Evolutionary conservation across 2,329 filamentous ascomycete species (phyloP).

Genomic region (Sphaerulina musiva): DNA sequence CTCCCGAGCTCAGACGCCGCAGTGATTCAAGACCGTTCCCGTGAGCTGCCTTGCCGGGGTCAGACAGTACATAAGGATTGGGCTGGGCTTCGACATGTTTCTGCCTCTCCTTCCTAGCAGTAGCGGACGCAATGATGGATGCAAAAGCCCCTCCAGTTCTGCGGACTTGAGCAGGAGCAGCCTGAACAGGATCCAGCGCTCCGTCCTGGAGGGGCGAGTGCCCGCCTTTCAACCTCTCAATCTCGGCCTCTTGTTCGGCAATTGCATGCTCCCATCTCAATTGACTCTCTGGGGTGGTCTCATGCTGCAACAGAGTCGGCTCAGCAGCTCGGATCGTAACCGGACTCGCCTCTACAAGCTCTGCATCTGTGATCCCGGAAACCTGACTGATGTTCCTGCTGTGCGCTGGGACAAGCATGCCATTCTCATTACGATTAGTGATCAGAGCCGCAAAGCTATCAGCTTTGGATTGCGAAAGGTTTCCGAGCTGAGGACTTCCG

Average conservation of each 20-base stretch:
- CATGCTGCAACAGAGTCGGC: slow-evolving; percentile 7
- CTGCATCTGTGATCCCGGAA: slow-evolving; percentile 9
- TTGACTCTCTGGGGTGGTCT: not conserved
- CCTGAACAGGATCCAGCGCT: not conserved
- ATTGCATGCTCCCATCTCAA: slow-evolving; percentile 1
- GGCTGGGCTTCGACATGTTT: slow-evolving; percentile 6
- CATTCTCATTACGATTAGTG: not conserved
- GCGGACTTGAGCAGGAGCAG: not conserved
- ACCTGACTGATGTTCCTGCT: slow-evolving; percentile 1
- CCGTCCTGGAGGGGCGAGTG: not conserved
- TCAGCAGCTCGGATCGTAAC: slow-evolving; percentile 10
- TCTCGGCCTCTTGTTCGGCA: slow-evolving; percentile 16
- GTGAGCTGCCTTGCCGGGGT: not conserved
- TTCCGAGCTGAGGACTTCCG: not conserved
- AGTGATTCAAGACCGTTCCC: not conserved
- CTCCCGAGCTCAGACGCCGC: not conserved
- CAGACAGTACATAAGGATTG: slow-evolving; percentile 12
- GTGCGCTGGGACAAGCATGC: not conserved
- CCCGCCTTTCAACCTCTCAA: slow-evolving; percentile 11
- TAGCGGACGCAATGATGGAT: slow-evolving; percentile 7
- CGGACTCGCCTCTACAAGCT: slow-evolving; percentile 9
- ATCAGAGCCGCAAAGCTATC: not conserved
- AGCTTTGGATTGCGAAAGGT: not conserved
- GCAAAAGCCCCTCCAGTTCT: not conserved
- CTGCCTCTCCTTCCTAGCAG: slow-evolving; percentile 6